Percentiles rank a stretch among this genome's conserved stretches.
Conservation (phyloP, 2,329 filamentous ascomycete species). For the Aspergillus awamori region DNA sequence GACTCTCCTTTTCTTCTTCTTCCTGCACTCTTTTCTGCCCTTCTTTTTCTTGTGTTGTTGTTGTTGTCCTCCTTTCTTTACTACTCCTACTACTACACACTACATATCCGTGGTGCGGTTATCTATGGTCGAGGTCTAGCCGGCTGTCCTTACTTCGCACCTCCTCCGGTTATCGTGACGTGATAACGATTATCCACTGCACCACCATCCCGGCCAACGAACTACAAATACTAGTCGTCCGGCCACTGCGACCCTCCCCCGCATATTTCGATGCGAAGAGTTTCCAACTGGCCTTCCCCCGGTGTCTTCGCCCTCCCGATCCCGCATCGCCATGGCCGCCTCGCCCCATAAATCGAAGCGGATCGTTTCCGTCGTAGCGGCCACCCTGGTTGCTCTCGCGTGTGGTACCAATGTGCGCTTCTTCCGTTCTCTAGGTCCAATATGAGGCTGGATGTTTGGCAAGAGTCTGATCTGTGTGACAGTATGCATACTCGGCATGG, state of each 20-base stretch:
- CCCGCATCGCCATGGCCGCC: conserved; percentile 28
- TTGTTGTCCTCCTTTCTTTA: neutral
- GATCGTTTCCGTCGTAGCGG: conserved; percentile 80
- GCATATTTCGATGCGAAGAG: conserved; percentile 8
- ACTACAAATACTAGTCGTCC: conserved; percentile 8
- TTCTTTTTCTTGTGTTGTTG: conserved; percentile 1
- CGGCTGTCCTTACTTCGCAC: neutral
- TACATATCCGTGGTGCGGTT: neutral
- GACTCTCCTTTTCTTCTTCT: conserved; percentile 7
- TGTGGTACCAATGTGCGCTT: conserved; percentile 82
- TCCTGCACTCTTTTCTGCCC: conserved; percentile 8
- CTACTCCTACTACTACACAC: neutral
- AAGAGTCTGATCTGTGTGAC: conserved; percentile 26
- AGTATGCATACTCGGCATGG: conserved; percentile 99
- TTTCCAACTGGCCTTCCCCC: neutral
- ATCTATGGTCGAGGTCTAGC: neutral
- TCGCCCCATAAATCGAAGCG: conserved; percentile 55
- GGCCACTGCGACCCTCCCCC: conserved; percentile 2
- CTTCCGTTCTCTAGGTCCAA: conserved; percentile 11
- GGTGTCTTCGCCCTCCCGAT: conserved; percentile 9
- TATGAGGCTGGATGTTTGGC: neutral
- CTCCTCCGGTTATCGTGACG: conserved; percentile 10
- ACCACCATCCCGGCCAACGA: conserved; percentile 3
- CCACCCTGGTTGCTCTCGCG: conserved; percentile 80
- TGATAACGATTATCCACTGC: conserved; percentile 9